These are phyloP conservation scores for Filosporella fistucella DNA, from an alignment of 495 filamentous ascomycete genomes.

Conservation along the genomic window DNA sequence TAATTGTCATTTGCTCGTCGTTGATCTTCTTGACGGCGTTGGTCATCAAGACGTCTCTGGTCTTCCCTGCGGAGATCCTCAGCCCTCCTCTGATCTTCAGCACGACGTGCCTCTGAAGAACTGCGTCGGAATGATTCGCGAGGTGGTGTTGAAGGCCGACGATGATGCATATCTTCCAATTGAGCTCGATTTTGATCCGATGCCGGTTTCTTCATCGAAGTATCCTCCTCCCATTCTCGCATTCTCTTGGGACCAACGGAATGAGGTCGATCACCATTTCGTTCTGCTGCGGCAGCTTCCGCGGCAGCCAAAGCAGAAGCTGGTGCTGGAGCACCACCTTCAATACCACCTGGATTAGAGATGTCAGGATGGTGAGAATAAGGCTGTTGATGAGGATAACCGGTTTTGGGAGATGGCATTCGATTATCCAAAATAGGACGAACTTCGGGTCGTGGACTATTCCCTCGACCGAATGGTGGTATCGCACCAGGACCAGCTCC, in stretches of 20 bases:
- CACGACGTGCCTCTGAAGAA: conserved; percentile 70
- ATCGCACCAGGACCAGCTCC: conserved; percentile 31
- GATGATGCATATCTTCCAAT: conserved; percentile 76
- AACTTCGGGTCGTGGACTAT: conserved; percentile 78
- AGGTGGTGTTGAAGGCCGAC: conserved; percentile 68
- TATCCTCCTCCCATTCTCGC: conserved; percentile 88
- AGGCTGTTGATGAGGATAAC: conserved; percentile 75
- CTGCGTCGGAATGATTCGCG: conserved; percentile 66
- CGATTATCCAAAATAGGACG: conserved; percentile 82
- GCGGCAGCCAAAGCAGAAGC: conserved; percentile 68
- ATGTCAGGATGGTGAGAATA: conserved; percentile 56
- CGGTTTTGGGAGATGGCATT: conserved; percentile 76
- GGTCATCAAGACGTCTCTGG: conserved; percentile 61
- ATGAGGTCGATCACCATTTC: conserved; percentile 79
- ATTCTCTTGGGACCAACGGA: conserved; percentile 76
- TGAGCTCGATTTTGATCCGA: conserved; percentile 84
- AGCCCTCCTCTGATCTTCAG: conserved; percentile 41
- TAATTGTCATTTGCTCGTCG: conserved; percentile 64
- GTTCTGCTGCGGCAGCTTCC: conserved; percentile 56
- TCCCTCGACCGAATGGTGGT: conserved; percentile 51
- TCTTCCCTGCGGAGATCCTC: conserved; percentile 48
- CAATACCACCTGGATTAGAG: conserved; percentile 62
- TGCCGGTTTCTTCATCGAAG: conserved; percentile 71
- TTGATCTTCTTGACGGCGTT: conserved; percentile 34
- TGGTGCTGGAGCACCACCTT: conserved; percentile 70